Base-by-base conservation (phyloP, 139 green algal genomes). In the Penium margaritaceum region DNA sequence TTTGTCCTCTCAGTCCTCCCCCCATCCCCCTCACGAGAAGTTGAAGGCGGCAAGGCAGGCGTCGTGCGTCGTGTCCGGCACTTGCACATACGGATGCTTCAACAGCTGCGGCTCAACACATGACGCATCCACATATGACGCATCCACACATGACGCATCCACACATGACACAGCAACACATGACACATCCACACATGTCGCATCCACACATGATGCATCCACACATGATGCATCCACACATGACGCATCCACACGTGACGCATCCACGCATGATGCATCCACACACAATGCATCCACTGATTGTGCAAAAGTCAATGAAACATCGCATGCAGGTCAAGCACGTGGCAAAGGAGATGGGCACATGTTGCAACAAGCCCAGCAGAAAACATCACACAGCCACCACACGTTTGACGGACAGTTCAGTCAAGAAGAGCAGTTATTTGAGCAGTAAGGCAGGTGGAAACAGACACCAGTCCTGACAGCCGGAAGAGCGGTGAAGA, bases 11-110 rank as follows among this genome's bases (percentile, higher is more conserved):
- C n/a, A n/a, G n/a, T n/a, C n/a, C n/a, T n/a, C n/a, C n/a, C n/a
- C n/a, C n/a, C n/a, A n/a, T n/a, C n/a, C n/a, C n/a, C n/a, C n/a
- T n/a, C n/a, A n/a, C n/a, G n/a, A n/a, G n/a, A n/a, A n/a, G n/a
- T n/a, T n/a, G n/a, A n/a, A n/a, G n/a, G n/a, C n/a, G n/a, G n/a
- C n/a, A n/a, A n/a, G n/a, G n/a, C n/a, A n/a, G n/a, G n/a, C n/a
- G n/a, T n/a, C n/a, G n/a, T n/a, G n/a, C n/a, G n/a, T n/a, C n/a
- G 51, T 60, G 51, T 60, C 51, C 24, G 51, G 51, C 21, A 60
- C 51, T 60, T 60, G 51, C 51, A 60, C 51, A 60, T 33, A 60
- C 24, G 51, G 51, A 24, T 60, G 51, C n/a, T 60, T n/a, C 15
- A 60, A 6, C 19, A 60, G 17, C 51, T 60, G 51, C 51, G 3